Evolutionary conservation across 306 rosid species (phyloP).

Genomic region (Potentilla sterilis): DNA sequence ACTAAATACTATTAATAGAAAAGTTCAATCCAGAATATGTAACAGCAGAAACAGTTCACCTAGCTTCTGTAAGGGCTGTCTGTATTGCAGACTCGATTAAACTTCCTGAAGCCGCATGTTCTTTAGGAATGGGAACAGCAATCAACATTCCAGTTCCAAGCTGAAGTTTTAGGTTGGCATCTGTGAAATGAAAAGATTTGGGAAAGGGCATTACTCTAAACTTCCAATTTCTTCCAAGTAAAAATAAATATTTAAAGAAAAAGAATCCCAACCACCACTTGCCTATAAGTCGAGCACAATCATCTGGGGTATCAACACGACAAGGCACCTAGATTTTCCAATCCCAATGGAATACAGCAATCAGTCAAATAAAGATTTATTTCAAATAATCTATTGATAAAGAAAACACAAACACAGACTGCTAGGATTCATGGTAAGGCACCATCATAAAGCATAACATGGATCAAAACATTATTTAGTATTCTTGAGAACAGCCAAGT

Average conservation of each 20-base stretch:
- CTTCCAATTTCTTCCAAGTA: no score
- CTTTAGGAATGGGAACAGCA: constrained; percentile 85
- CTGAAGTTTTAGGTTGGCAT: constrained; percentile 61
- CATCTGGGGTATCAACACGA: constrained; percentile 76
- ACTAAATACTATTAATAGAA: no score
- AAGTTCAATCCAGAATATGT: neutral
- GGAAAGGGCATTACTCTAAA: neutral
- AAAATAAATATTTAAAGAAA: no score
- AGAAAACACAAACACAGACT: no score
- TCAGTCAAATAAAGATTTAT: constrained; percentile 10
- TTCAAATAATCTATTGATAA: neutral
- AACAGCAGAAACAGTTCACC: constrained; percentile 35
- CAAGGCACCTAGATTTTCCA: constrained; percentile 61
- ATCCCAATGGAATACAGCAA: constrained; percentile 26
- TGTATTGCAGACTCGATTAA: constrained; percentile 75
- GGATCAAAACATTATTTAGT: neutral
- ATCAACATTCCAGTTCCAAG: constrained; percentile 76
- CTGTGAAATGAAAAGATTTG: constrained; percentile 37
- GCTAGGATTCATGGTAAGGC: neutral
- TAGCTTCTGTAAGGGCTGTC: constrained; percentile 69
- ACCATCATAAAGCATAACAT: constrained; percentile 9
- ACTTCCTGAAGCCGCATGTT: constrained; percentile 72
- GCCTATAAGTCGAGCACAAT: constrained; percentile 75
- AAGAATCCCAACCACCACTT: no score
- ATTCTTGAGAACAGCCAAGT: neutral